Conservation (phyloP, 23 red algal species). For the Gracilariopsis chorda region DNA sequence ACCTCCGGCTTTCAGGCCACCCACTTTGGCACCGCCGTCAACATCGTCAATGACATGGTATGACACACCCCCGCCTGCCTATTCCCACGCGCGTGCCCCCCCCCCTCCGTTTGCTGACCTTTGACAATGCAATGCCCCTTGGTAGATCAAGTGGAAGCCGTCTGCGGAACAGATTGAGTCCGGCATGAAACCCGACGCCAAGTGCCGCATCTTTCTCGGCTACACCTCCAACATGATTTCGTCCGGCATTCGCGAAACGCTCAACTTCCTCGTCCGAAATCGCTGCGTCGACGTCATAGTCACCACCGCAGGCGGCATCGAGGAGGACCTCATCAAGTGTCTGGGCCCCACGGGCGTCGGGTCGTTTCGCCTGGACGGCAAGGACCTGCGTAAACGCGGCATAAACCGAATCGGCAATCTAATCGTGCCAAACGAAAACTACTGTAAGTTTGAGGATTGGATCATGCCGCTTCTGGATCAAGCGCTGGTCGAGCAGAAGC, state of each 20-base stretch:
- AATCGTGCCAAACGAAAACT: slow-evolving; percentile 96
- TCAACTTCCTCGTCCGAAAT: slow-evolving; percentile 91
- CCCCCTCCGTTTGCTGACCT: neutral
- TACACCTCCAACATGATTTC: slow-evolving; percentile 99
- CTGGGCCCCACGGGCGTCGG: slow-evolving; percentile 88
- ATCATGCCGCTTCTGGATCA: slow-evolving; percentile 89
- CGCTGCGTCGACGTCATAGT: slow-evolving; percentile 86
- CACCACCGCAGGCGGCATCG: slow-evolving; percentile 90
- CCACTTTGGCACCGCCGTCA: slow-evolving; percentile 86
- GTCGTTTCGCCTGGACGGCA: slow-evolving; percentile 72
- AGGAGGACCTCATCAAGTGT: slow-evolving; percentile 99
- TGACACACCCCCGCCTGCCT: too few relatives aligned
- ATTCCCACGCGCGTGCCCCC: too few relatives aligned
- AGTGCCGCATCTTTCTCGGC: slow-evolving; percentile 91
- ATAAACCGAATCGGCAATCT: slow-evolving; percentile 98
- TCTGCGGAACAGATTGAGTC: slow-evolving; percentile 2
- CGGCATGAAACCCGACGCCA: neutral
- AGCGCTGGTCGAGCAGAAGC: slow-evolving; percentile 55
- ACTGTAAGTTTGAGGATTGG: slow-evolving; percentile 99
- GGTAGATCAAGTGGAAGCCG: slow-evolving; percentile 56
- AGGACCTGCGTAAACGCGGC: slow-evolving; percentile 72
- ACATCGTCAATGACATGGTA: slow-evolving; percentile 87
- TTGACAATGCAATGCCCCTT: neutral
- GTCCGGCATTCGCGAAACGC: slow-evolving; percentile 84
- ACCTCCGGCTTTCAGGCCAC: slow-evolving; percentile 95